Base-by-base conservation (phyloP, 2,329 filamentous ascomycete species). In the Aspergillus sojae region DNA sequence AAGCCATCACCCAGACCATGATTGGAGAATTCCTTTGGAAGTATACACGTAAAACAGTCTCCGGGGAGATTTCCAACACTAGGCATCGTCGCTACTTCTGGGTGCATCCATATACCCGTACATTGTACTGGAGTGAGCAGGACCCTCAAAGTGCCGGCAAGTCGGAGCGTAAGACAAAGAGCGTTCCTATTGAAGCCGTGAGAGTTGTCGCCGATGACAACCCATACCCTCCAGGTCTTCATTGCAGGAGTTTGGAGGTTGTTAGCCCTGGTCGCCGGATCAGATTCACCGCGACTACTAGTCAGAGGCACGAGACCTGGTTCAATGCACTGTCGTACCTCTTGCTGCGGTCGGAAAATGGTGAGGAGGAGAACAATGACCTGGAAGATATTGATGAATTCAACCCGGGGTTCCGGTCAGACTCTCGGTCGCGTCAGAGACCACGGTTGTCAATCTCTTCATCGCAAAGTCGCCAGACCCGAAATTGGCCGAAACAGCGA, bases 1-100 rank as follows among this genome's bases (percentile, higher is more conserved):
- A 97, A 81, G 95, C 95, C 56, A 97, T 99, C 68, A 99, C 95
- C 2, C 94, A 99, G 79, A 98, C 95, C 21, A 99, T 99, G 95
- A 98, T 99, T 74, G 95, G 95, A 61, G 95, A 99, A 77, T 98
- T 94, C 77, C 84, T 99, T 46, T 99, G 95, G 95, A 99, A 99
- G 78, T 99, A 99, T 79, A 99, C 95, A 0, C 91, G 95, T 72
- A 97, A 95, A 81, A 86, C 94, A 64, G 94, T 93, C n/a, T 90
- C 94, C 28, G 91, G 89, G 60, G 91, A 93, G 67, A 88, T 96
- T 79, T 98, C 94, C 19, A 91, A 89, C 70, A 96, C 94, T 61
- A 88, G 95, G 58, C 95, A 99, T 78, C 88, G 92, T 65, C 89
- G 95, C 36, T 99, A 97, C 84, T 99, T 99, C 85, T 99, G 95